Conservation (phyloP, 495 filamentous ascomycete genomes). For the Penicillium ucsense region DNA sequence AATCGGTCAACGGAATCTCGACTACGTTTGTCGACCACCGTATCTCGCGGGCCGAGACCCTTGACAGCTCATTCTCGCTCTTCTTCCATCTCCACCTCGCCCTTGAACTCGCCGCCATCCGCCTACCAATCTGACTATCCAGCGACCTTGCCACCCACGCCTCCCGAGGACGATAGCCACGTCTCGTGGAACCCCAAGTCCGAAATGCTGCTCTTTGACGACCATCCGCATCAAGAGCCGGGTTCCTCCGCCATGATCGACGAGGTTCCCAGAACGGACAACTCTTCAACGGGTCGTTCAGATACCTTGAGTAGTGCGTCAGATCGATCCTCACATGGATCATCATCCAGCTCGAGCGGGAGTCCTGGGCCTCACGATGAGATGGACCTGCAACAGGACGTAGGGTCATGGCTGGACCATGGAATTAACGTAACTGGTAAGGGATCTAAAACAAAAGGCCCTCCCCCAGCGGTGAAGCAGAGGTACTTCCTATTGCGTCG, state of each 20-base stretch:
- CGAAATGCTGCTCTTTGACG: constrained; percentile 26
- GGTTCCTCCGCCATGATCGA: constrained; percentile 28
- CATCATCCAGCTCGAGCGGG: constrained; percentile 28
- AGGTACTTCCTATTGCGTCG: too few species aligned
- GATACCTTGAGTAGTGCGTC: constrained; percentile 27
- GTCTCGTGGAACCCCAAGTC: constrained; percentile 30
- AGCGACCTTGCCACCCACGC: constrained; percentile 29
- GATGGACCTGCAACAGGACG: constrained; percentile 29
- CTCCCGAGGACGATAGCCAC: constrained; percentile 36
- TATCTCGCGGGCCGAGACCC: constrained; percentile 28
- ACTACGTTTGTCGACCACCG: constrained; percentile 26
- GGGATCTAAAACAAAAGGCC: constrained; percentile 1
- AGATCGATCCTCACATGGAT: constrained; percentile 25
- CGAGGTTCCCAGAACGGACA: constrained; percentile 27
- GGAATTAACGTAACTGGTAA: constrained; percentile 34
- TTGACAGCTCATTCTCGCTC: constrained; percentile 16
- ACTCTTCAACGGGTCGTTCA: constrained; percentile 15
- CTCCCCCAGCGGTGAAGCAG: not conserved
- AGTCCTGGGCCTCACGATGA: constrained; percentile 29
- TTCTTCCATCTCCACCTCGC: constrained; percentile 7
- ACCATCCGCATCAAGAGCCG: constrained; percentile 18
- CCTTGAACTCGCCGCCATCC: constrained; percentile 19
- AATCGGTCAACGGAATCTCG: constrained; percentile 29
- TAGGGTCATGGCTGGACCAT: constrained; percentile 35
- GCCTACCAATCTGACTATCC: constrained; percentile 26